phyloP scores from a whole-genome alignment of 441 rosid species.

The Populus tomentosa region DNA sequence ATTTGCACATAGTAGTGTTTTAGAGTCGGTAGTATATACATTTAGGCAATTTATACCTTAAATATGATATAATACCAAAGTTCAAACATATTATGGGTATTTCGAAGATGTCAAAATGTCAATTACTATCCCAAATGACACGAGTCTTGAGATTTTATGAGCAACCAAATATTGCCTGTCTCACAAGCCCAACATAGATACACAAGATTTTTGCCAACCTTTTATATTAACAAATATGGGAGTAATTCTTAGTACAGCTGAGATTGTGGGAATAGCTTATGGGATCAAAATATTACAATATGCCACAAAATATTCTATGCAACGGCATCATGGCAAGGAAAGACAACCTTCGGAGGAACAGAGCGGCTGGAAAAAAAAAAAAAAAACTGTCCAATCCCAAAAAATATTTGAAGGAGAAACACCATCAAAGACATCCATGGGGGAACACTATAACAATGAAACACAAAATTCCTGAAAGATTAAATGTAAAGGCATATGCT shows the following conservation, averaged over 20 bases:
- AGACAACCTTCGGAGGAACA: neutral
- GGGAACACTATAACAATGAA: neutral
- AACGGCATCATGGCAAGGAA: neutral
- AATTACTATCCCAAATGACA: neutral
- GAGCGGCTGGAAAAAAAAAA: neutral
- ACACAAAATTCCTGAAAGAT: neutral
- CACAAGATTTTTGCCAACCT: neutral
- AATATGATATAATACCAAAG: neutral
- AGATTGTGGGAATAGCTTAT: too few species aligned
- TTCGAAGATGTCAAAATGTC: neutral
- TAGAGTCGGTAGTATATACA: neutral
- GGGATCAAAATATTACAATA: neutral
- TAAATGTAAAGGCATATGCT: neutral
- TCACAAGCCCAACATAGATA: neutral
- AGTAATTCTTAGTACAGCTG: neutral
- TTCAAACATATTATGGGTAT: neutral
- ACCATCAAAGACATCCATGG: neutral
- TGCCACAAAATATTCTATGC: neutral
- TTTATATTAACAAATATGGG: neutral
- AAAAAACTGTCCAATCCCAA: neutral
- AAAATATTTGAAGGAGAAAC: neutral
- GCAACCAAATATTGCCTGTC: neutral
- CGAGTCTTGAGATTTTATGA: neutral
- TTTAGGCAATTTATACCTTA: neutral
- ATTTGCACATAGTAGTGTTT: neutral